Percentiles rank a stretch among this genome's conserved stretches.
phyloP scores from a whole-genome alignment of 371 early-diverging fungal genomes.

The Batkoa obscura region DNA sequence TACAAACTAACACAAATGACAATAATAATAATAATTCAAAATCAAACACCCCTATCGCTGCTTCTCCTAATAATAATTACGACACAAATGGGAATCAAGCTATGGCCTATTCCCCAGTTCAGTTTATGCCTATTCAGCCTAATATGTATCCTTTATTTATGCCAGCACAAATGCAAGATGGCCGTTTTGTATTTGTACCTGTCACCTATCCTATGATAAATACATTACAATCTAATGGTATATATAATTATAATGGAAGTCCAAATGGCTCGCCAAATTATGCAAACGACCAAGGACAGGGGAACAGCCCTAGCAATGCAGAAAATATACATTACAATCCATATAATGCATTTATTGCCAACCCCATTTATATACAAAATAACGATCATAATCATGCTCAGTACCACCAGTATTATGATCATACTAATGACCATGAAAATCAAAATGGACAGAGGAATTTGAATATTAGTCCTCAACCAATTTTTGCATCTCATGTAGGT shows the following conservation, averaged over 20 bases:
- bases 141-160: conserved; percentile 3
- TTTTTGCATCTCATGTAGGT: too few relatives aligned
- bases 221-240: too few relatives aligned
- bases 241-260: background rate
- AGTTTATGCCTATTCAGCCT: conserved; percentile 4
- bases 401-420: too few relatives aligned
- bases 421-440: too few relatives aligned
- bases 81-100: background rate
- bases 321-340: too few relatives aligned
- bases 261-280: background rate
- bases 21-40: background rate
- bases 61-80: background rate
- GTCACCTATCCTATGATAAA: conserved; percentile 1
- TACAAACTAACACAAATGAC: background rate
- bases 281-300: background rate
- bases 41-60: background rate
- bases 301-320: too few relatives aligned
- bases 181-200: conserved; percentile 3
- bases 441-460: too few relatives aligned
- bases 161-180: conserved; percentile 5
- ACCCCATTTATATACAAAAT: too few relatives aligned
- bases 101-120: conserved; percentile 1
- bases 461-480: too few relatives aligned
- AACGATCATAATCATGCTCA: too few relatives aligned
- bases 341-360: too few relatives aligned